Conservation (phyloP, 495 filamentous ascomycete species). For the Penicillium cinerascens region DNA sequence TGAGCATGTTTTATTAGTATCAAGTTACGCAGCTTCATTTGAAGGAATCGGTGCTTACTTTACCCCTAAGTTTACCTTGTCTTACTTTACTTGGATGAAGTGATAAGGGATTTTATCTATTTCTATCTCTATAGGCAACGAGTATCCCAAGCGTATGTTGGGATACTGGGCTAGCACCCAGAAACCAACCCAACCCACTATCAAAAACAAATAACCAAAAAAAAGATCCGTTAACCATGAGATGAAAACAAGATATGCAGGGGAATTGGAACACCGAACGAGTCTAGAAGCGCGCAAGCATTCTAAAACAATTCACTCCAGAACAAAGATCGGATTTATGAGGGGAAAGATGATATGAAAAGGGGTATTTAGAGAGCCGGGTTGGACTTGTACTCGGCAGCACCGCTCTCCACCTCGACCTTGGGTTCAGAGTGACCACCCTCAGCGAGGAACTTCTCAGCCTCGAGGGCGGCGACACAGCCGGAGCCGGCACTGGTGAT, state of each 20-base stretch:
- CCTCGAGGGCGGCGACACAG: conserved; percentile 91
- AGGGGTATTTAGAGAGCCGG: conserved; percentile 52
- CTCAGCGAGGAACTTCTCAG: conserved; percentile 86
- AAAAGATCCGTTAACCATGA: conserved; percentile 22
- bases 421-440: conserved; percentile 50
- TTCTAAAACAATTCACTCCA: conserved; percentile 13
- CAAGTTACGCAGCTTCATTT: neutral
- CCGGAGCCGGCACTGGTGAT: conserved; percentile 96
- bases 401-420: neutral
- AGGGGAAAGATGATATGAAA: conserved; percentile 2
- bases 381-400: conserved; percentile 42
- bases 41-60: neutral
- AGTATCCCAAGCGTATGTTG: conserved; percentile 5
- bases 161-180: conserved; percentile 2
- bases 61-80: neutral
- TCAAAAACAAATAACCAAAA: conserved; percentile 18
- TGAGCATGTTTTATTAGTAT: neutral
- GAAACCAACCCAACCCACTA: conserved; percentile 14
- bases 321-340: conserved; percentile 12
- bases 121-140: conserved; percentile 24
- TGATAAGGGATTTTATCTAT: conserved; percentile 12
- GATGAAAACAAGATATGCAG: conserved; percentile 17
- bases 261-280: conserved; percentile 15
- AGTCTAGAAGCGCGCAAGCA: conserved; percentile 15
- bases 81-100: neutral